Percentiles rank a stretch among this genome's conserved stretches.
Conservation (phyloP, 2,329 filamentous ascomycete species). For the Neofusicoccum ribis region DNA sequence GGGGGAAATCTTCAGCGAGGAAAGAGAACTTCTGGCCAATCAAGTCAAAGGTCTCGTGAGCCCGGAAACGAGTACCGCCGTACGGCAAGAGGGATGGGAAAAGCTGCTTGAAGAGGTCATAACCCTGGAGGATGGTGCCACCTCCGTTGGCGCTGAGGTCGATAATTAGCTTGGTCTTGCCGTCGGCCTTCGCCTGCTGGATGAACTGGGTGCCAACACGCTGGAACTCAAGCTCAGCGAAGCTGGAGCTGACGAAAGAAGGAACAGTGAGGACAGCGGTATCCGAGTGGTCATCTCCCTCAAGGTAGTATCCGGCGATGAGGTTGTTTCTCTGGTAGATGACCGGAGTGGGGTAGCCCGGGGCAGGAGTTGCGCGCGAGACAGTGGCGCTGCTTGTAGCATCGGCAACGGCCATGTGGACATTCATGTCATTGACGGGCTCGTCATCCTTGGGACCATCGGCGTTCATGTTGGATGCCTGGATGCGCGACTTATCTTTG, state of each 20-base stretch:
- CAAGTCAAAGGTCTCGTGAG: constrained; percentile 49
- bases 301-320: constrained; percentile 50
- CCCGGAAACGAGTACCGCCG: constrained; percentile 53
- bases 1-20: constrained; percentile 32
- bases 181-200: constrained; percentile 45
- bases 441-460: not conserved
- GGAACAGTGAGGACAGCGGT: constrained; percentile 48
- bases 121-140: constrained; percentile 60
- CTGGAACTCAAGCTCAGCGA: constrained; percentile 41
- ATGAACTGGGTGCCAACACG: constrained; percentile 45
- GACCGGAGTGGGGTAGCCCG: constrained; percentile 38
- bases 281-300: constrained; percentile 46
- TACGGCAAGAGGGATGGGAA: constrained; percentile 54
- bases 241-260: constrained; percentile 39
- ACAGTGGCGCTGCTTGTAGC: constrained; percentile 26
- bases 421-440: not conserved
- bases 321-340: constrained; percentile 37
- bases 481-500: constrained; percentile 8
- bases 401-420: not conserved
- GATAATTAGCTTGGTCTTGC: constrained; percentile 62
- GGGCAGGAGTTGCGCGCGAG: constrained; percentile 24
- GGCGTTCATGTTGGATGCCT: constrained; percentile 6
- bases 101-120: constrained; percentile 61
- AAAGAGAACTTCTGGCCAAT: constrained; percentile 45
- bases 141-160: constrained; percentile 61